Evolutionary conservation across 2,329 filamentous ascomycete genomes (phyloP), one percentile per base, ranked within the genome.

Genomic region (Colletotrichum chrysophilum): DNA sequence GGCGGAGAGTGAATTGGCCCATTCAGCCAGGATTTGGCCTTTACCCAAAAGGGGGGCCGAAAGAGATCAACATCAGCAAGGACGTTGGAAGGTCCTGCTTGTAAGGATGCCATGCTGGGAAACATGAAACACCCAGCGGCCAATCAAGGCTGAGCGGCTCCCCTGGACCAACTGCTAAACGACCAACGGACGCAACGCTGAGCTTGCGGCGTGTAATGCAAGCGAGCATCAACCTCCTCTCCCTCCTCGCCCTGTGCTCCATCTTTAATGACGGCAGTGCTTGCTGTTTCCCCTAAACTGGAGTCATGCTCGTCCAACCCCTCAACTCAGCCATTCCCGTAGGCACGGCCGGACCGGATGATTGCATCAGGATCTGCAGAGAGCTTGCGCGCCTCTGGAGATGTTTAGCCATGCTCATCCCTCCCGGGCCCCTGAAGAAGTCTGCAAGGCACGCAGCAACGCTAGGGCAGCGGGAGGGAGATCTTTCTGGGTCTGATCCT

Each of bases 301-400:
- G 67, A 58, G 72, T 32, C 38, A 58, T n/a, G 7, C 28, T 34
- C 34, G n/a, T 48, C 30, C 28, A 52, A 24, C 66, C 66, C 66
- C 48, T 60, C 55, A 64, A 64, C 67, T 62, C 62, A 55, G 71
- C 56, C 75, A 52, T 58, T 61, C 66, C 16, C 55, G 52, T 52
- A 9, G 32, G 36, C 43, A 30, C 30, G 60, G 74, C 10, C 69
- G 69, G 74, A 16, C 52, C 76, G 61, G 36, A 43, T 73, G 36
- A 70, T 76, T 77, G 74, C 73, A 77, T 72, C 73, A 76, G 68
- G 75, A 77, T 76, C 74, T 74, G 74, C 76, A 70, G 65, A 68
- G n/a, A 13, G 66, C 74, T 76, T 64, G 43, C 68, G 69, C 24
- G n/a, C 52, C 66, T 61, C 18, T 56, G 64, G 48, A 75, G 24